Evolutionary conservation across 1,284 basidiomycete genomes (phyloP).

Genomic region (Amylostereum areolatum): DNA sequence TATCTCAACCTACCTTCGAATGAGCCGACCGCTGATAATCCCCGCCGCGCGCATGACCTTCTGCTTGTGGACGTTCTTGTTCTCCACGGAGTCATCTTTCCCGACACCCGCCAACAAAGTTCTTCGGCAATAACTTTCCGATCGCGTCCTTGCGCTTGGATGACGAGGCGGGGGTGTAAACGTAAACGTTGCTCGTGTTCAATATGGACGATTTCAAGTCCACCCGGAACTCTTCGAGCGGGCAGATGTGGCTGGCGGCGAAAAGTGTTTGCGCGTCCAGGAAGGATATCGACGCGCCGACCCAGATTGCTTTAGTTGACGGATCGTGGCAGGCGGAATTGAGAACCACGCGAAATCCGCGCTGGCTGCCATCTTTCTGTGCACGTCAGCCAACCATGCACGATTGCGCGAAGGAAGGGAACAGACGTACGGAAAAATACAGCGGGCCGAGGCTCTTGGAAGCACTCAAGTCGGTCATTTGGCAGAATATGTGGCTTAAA

Average conservation of each 20-base stretch:
- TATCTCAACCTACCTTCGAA: no score
- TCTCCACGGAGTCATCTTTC: slow-evolving; percentile 38
- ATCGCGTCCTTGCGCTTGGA: slow-evolving; percentile 8
- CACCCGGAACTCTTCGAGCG: slow-evolving; percentile 47
- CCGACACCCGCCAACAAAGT: slow-evolving; percentile 24
- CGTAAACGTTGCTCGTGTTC: slow-evolving; percentile 33
- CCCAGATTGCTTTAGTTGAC: slow-evolving; percentile 87
- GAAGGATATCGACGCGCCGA: slow-evolving; percentile 60
- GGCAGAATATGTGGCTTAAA: slow-evolving; percentile 88
- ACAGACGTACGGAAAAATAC: slow-evolving; percentile 65
- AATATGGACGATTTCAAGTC: slow-evolving; percentile 42
- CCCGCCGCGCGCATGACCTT: slow-evolving; percentile 69
- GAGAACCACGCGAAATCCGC: slow-evolving; percentile 85
- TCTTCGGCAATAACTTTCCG: slow-evolving; percentile 34
- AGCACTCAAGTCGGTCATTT: slow-evolving; percentile 91
- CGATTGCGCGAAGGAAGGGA: slow-evolving; percentile 2
- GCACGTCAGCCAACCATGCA: not conserved
- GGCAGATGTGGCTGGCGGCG: slow-evolving; percentile 66
- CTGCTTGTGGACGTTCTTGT: slow-evolving; percentile 68
- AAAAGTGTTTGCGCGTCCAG: slow-evolving; percentile 61
- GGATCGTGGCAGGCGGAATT: slow-evolving; percentile 80
- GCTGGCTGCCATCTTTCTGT: slow-evolving; percentile 61
- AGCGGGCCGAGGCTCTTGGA: slow-evolving; percentile 89
- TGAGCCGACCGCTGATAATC: slow-evolving; percentile 72
- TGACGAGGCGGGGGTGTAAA: slow-evolving; percentile 23